Evolutionary conservation across 2,329 filamentous ascomycete genomes (phyloP), one percentile per base, ranked within the genome.

Genomic region (Tothia fuscella): DNA sequence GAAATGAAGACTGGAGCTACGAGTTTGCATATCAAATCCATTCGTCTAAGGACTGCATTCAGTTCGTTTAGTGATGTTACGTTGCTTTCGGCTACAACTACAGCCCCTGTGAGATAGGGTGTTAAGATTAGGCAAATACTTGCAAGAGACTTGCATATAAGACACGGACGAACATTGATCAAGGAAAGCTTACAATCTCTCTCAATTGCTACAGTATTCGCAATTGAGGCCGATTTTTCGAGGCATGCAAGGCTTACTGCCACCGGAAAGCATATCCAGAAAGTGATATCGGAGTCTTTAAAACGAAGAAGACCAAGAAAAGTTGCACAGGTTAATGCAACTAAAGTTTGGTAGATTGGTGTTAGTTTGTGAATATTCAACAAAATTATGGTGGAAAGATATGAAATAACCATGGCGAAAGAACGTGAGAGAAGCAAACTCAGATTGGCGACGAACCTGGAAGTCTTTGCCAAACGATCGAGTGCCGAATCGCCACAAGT

Each of bases 201-300:
- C 55, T 86, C 82, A 0, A 87, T 69, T 0, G 81, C 66, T 1
- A 86, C 72, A 0, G 74, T 65, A 53, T 85, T 86, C 55, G 76
- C 67, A 5, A 78, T 67, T 1, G 76, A 68, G 12, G 66, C 68
- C 6, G 84, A 57, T 54, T 86, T 87, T 58, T 87, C 82, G 1
- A 79, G 51, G 43, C 80, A 82, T 1, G 78, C 78, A 33, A 84
- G 59, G 0, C 73, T 14, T 0, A 71, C 65, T n/a, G 63, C 53
- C 2, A 53, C 22, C 2, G 50, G 48, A 45, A 67, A 54, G 44
- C 59, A 34, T 14, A 21, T 20, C 28, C 34, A 29, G 19, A 31
- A 40, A 13, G 32, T 7, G 12, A 39, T 6, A 7, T 26, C 26
- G 6, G 10, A 14, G 31, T 19, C 31, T 10, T 7, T 7, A 16